Evolutionary conservation across 2,329 filamentous ascomycete species (phyloP).

Genomic region (Penicillium sclerotigenum): DNA sequence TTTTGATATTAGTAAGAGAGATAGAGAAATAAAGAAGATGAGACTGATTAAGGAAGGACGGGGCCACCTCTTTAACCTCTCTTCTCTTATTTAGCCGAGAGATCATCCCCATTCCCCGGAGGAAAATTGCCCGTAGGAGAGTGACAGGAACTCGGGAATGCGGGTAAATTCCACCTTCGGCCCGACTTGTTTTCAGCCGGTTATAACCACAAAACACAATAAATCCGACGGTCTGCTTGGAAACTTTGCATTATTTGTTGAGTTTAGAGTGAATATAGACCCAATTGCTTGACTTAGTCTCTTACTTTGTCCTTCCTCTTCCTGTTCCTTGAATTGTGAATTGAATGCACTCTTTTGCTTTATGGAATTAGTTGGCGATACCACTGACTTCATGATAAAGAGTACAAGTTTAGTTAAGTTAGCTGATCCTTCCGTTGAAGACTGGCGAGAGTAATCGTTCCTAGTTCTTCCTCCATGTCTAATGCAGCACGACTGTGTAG

Average conservation of each 20-base stretch:
- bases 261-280: neutral
- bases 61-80: slow-evolving; percentile 8
- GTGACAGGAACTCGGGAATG: slow-evolving; percentile 8
- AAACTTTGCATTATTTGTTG: neutral
- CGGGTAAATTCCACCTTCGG: slow-evolving; percentile 5
- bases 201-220: neutral
- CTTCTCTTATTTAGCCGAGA: slow-evolving; percentile 16
- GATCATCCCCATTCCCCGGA: slow-evolving; percentile 15
- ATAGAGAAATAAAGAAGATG: neutral
- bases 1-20: neutral
- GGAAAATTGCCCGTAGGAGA: slow-evolving; percentile 29
- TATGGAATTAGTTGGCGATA: neutral
- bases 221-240: no score
- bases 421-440: neutral
- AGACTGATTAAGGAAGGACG: neutral
- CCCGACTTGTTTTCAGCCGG: neutral
- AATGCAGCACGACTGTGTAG: no score
- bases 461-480: no score
- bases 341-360: neutral
- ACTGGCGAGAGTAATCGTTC: no score
- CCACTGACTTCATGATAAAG: neutral
- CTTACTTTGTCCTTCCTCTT: no score
- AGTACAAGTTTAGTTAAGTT: neutral
- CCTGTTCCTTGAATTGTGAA: neutral
- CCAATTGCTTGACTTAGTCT: no score